These are phyloP conservation scores for Bretziella fagacearum DNA, from an alignment of 2,329 filamentous ascomycete genomes.

Conservation along the genomic window DNA sequence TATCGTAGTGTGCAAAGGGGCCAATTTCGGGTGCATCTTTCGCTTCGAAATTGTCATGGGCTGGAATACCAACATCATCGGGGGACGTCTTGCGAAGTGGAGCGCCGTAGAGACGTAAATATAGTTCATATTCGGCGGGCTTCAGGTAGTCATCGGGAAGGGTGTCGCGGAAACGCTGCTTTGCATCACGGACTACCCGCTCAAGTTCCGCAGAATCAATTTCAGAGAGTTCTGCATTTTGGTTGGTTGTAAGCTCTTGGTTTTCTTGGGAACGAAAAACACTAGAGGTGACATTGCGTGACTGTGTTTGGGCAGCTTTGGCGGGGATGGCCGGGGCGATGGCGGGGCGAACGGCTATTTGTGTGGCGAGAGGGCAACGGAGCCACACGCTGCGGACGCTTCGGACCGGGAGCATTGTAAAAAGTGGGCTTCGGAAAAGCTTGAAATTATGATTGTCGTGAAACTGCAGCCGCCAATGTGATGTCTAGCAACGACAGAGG, in stretches of 20 bases:
- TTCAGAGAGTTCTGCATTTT: background rate
- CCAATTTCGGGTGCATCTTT: slow-evolving; percentile 14
- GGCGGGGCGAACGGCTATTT: background rate
- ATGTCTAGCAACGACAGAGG: too few species aligned
- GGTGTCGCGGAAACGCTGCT: slow-evolving; percentile 59
- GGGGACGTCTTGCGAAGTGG: slow-evolving; percentile 45
- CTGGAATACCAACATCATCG: slow-evolving; percentile 40
- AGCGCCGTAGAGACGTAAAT: slow-evolving; percentile 65
- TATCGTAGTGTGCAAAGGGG: slow-evolving; percentile 4
- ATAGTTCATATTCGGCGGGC: slow-evolving; percentile 54
- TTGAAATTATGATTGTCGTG: too few species aligned
- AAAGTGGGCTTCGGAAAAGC: too few species aligned
- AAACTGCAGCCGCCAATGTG: too few species aligned
- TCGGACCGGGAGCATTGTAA: slow-evolving; percentile 7
- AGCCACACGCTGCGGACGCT: slow-evolving; percentile 1
- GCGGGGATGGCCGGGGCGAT: background rate
- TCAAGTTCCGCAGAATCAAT: slow-evolving; percentile 30
- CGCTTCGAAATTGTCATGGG: slow-evolving; percentile 16
- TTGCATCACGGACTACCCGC: slow-evolving; percentile 49
- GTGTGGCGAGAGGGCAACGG: background rate
- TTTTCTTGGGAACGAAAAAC: background rate
- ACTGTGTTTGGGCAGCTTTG: background rate
- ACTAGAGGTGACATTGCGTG: background rate
- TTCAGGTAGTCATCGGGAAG: slow-evolving; percentile 56
- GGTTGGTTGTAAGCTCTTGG: background rate